A percentile compares a stretch with the other conserved stretches of the same genome.
Conservation (phyloP, 768 basidiomycete species). For the Hericium coralloides region DNA sequence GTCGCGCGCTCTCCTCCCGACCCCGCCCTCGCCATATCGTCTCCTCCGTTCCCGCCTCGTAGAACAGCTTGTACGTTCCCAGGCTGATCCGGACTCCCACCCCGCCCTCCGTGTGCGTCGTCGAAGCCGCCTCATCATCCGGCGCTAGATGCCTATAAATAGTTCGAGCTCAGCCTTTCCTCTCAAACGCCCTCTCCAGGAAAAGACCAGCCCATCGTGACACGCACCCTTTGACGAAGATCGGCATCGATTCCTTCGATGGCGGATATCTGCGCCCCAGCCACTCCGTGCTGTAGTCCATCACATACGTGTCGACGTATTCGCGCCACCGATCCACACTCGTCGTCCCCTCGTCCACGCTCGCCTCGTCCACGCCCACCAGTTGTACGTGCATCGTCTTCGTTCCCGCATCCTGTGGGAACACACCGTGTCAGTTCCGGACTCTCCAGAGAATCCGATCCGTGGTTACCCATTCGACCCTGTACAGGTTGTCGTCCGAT, state of each 20-base stretch:
- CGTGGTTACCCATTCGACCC: constrained; percentile 67
- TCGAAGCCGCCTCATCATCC: constrained; percentile 21
- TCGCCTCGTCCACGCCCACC: constrained; percentile 55
- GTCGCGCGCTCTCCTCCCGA: constrained; percentile 23
- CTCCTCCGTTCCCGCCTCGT: constrained; percentile 61
- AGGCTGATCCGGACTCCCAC: constrained; percentile 48
- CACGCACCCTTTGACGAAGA: constrained; percentile 5
- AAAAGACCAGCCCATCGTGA: constrained; percentile 1
- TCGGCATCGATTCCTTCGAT: constrained; percentile 22
- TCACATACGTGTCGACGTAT: constrained; percentile 67
- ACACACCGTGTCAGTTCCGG: constrained; percentile 1
- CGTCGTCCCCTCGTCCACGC: constrained; percentile 45
- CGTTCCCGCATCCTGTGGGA: constrained; percentile 41
- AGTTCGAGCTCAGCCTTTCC: constrained; percentile 9
- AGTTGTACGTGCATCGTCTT: constrained; percentile 55
- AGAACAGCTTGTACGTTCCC: constrained; percentile 60
- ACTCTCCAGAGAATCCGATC: not conserved
- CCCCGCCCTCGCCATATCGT: constrained; percentile 32
- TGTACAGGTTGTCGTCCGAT: constrained; percentile 69
- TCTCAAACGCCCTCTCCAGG: not conserved
- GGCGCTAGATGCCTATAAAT: constrained; percentile 46
- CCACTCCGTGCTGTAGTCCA: constrained; percentile 69
- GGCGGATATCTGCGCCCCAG: constrained; percentile 30
- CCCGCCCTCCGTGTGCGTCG: constrained; percentile 25
- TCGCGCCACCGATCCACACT: constrained; percentile 55